phyloP scores from a whole-genome alignment of 2,329 filamentous ascomycete genomes.

The Myriosclerotinia curreyana region DNA sequence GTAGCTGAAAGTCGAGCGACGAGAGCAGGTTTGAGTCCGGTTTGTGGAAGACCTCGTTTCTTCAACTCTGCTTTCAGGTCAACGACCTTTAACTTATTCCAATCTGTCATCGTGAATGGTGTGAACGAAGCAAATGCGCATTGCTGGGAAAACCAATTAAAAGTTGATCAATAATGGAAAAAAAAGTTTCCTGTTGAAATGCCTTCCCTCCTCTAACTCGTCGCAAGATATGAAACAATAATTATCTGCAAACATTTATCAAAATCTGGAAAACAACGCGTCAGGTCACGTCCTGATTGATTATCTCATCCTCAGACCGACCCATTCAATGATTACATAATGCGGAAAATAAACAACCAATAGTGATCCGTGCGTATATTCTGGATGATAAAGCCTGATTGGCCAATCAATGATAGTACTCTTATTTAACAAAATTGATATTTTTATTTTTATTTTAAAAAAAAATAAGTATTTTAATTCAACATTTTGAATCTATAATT shows the following conservation, averaged over 20 bases:
- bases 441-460: no score
- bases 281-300: conserved; percentile 20
- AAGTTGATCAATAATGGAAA: not conserved
- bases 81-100: conserved; percentile 64
- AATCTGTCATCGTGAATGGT: conserved; percentile 47
- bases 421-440: no score
- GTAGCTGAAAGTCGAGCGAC: conserved; percentile 58
- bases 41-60: conserved; percentile 63
- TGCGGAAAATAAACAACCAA: no score
- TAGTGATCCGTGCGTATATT: no score
- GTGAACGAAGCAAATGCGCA: not conserved
- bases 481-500: no score
- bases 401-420: no score
- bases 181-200: not conserved
- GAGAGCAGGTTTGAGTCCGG: conserved; percentile 69
- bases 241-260: conserved; percentile 18
- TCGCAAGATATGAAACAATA: conserved; percentile 4
- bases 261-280: conserved; percentile 15
- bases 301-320: no score
- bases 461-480: no score
- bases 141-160: not conserved
- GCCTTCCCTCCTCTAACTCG: not conserved
- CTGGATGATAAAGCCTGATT: no score
- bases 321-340: no score
- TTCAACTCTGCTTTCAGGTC: conserved; percentile 75